Evolutionary conservation across 2,329 filamentous ascomycete genomes (phyloP), one percentile per base, ranked within the genome.

Genomic region (Penicillium sp.): DNA sequence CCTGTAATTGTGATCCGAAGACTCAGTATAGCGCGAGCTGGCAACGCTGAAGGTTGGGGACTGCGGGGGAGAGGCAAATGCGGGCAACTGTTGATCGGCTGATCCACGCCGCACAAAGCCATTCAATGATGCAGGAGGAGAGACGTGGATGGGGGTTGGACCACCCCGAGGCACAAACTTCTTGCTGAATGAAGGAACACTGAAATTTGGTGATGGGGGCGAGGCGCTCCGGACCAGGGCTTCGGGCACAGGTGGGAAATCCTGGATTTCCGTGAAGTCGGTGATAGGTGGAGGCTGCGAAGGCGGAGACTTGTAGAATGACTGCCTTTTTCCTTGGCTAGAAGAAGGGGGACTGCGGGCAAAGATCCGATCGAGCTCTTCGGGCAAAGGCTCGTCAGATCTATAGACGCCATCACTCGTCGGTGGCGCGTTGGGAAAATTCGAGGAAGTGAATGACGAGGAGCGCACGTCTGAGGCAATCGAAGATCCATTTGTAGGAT

Each of bases 131-230:
- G 63, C 42, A 18, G 61, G 55, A 13, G 60, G 61, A 32, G 62
- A 59, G 27, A 50, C 39, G 14, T 66, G 59, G 32, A 40, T 54
- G 13, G 46, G 54, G 29, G 27, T 54, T 8, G 55, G 55, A 2
- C 59, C 59, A 8, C 55, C 59, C 38, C 63, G 59, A 13, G 67
- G 55, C 3, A 65, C 61, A 39, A 73, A 75, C 53, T 72, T 70
- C 61, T 68, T 72, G 64, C 72, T 76, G 50, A 75, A 75, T 1
- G 68, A 68, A 3, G 74, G 74, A 14, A 76, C 69, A 52, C 75
- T 76, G 46, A 76, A 76, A 50, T 77, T 77, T 3, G 73, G 74
- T 3, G 73, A 67, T 22, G 71, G 65, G 3, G 71, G 68, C 0
- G 73, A 71, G n/a, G 66, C 54, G 48, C 69, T 66, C 44, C 69